Evolutionary conservation across 306 rosid species (phyloP), one percentile per base, ranked within the genome.

Genomic region (Cucurbita ficifolia): DNA sequence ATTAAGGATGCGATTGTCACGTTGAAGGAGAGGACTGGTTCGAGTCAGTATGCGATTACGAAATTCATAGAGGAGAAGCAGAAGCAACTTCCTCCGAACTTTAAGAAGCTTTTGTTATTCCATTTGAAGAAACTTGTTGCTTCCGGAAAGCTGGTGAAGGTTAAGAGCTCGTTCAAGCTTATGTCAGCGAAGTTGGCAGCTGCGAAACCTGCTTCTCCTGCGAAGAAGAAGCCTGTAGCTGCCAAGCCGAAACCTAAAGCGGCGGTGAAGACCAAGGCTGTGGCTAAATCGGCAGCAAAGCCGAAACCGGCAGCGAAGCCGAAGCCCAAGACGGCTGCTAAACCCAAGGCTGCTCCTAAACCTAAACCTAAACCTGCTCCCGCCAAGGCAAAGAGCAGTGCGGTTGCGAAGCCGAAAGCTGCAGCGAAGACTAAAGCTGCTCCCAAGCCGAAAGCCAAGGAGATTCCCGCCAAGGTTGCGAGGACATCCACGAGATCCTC

Each of bases 31-130:
- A 88, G 90, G 68, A 87, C 87, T 0, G 99, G 99, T 57, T 95
- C 99, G 21, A 95, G 99, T 74, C 99, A 91, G 82, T 81, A 88
- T 14, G 99, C 99, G 58, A 88, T 95, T 12, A 80, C 96, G 0
- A 91, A 87, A 74, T 88, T 85, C 73, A 83, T 87, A 11, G 99
- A 91, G 50, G 91, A 83, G 76, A 88, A 91, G 80, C 91, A 95
- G 11, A 95, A 89, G 79, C 78, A 83, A 0, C 77, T 95, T 5
- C 92, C 96, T 0, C 48, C 92, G 0, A 86, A 86, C 29, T 95
- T 84, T 83, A 83, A 79, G 79, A 95, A 95, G 83, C 88, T 95
- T 24, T 69, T 91, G 55, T 88, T 91, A 3, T 77, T 35, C 42
- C 83, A 89, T 40, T 77, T 95, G 76, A 95, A 95, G 86, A 95